These are phyloP conservation scores for Rhizopogon vulgaris DNA, from an alignment of 768 basidiomycete genomes.

Conservation along the genomic window DNA sequence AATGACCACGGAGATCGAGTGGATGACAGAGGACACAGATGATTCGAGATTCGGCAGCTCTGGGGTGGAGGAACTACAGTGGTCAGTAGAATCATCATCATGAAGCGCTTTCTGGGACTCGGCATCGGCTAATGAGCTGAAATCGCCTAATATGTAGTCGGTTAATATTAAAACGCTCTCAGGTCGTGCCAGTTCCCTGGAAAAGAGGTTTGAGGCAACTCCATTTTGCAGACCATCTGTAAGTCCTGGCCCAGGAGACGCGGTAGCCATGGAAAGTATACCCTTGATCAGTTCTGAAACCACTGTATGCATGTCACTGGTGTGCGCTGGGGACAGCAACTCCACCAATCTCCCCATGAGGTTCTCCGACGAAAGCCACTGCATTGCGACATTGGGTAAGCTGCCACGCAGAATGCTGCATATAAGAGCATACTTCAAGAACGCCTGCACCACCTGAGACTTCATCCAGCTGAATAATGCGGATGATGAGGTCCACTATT, in stretches of 20 bases:
- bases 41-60: slow-evolving; percentile 39
- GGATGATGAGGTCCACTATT: slow-evolving; percentile 85
- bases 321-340: slow-evolving; percentile 73
- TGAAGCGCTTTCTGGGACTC: slow-evolving; percentile 8
- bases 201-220: slow-evolving; percentile 79
- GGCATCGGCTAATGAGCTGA: slow-evolving; percentile 24
- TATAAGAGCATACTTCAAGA: slow-evolving; percentile 66
- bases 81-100: slow-evolving; percentile 10
- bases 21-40: slow-evolving; percentile 72
- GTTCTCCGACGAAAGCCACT: slow-evolving; percentile 86
- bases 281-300: slow-evolving; percentile 90
- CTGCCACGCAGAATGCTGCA: slow-evolving; percentile 22
- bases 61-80: slow-evolving; percentile 1
- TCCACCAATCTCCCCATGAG: slow-evolving; percentile 78
- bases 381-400: slow-evolving; percentile 25
- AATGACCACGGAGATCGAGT: slow-evolving; percentile 83
- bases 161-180: slow-evolving; percentile 67
- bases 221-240: slow-evolving; percentile 64
- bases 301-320: slow-evolving; percentile 73
- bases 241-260: slow-evolving; percentile 72
- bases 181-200: slow-evolving; percentile 76
- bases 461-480: slow-evolving; percentile 88
- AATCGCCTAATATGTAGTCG: slow-evolving; percentile 72
- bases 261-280: slow-evolving; percentile 91
- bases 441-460: slow-evolving; percentile 75